phyloP scores from a whole-genome alignment of 23 red algal species.

The Gracilaria gracilis region DNA sequence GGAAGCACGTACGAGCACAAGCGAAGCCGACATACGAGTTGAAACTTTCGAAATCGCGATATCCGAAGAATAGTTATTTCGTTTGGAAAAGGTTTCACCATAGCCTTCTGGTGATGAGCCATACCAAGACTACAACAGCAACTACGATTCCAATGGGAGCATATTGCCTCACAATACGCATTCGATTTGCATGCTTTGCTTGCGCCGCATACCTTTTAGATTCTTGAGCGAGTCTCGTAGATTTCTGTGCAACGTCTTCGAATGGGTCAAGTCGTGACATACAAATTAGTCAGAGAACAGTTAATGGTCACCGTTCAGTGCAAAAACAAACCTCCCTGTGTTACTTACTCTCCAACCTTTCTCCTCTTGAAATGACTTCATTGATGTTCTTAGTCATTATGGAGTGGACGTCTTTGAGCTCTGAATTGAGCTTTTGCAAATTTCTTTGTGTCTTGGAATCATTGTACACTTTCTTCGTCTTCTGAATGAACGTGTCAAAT shows the following conservation, averaged over 20 bases:
- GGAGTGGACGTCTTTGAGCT: slow-evolving; percentile 92
- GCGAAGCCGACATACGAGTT: not conserved
- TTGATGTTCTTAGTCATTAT: slow-evolving; percentile 99
- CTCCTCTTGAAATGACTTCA: slow-evolving; percentile 93
- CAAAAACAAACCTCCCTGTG: not conserved
- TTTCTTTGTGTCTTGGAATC: slow-evolving; percentile 95
- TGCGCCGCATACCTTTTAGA: slow-evolving; percentile 82
- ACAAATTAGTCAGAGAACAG: not conserved
- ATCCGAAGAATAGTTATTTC: not conserved
- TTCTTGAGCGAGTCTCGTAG: slow-evolving; percentile 77
- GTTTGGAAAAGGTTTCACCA: not conserved
- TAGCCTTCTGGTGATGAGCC: slow-evolving; percentile 44
- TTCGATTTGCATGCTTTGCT: slow-evolving; percentile 87
- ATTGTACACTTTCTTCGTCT: slow-evolving; percentile 98
- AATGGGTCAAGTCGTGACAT: not conserved
- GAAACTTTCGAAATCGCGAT: not conserved
- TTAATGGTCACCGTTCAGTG: not conserved
- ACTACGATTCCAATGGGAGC: slow-evolving; percentile 75
- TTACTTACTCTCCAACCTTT: slow-evolving; percentile 87
- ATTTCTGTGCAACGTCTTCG: slow-evolving; percentile 79
- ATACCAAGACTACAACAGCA: slow-evolving; percentile 56
- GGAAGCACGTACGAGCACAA: not conserved
- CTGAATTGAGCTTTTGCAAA: slow-evolving; percentile 92
- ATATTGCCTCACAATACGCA: slow-evolving; percentile 86
- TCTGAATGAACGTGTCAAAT: slow-evolving; percentile 97